Evolutionary conservation across 1,284 basidiomycete species (phyloP).

Genomic region (Caloboletus inedulis): DNA sequence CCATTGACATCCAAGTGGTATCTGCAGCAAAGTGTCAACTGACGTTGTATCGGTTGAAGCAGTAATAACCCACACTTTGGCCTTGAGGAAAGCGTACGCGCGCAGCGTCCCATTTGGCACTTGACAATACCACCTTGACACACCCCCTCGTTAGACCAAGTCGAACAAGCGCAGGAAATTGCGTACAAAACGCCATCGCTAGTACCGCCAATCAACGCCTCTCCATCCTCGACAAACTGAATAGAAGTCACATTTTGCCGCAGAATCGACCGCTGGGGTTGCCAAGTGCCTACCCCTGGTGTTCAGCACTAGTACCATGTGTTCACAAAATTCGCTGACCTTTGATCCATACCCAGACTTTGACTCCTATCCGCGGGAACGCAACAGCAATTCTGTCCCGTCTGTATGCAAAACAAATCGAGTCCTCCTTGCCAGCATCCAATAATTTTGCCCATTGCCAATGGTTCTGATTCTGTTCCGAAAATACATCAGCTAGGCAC

Average conservation of each 20-base stretch:
- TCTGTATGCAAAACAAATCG: constrained; percentile 52
- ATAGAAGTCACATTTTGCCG: constrained; percentile 60
- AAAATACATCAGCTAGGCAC: background rate
- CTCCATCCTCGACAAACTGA: constrained; percentile 58
- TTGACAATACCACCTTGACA: constrained; percentile 56
- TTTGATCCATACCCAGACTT: constrained; percentile 60
- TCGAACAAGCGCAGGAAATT: background rate
- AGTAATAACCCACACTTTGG: constrained; percentile 48
- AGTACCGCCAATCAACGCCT: constrained; percentile 62
- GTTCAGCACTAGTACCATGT: constrained; percentile 1
- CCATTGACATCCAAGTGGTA: constrained; percentile 51
- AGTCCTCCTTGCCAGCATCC: constrained; percentile 44
- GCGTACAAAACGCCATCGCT: constrained; percentile 60
- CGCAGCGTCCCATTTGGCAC: constrained; percentile 60
- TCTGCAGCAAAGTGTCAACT: constrained; percentile 28
- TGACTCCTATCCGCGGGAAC: constrained; percentile 54
- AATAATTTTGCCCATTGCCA: constrained; percentile 59
- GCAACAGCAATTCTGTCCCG: constrained; percentile 60
- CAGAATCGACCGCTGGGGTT: constrained; percentile 54
- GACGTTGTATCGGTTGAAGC: background rate
- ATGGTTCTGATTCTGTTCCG: constrained; percentile 42
- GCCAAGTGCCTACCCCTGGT: constrained; percentile 48
- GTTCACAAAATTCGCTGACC: constrained; percentile 36
- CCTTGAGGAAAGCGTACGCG: constrained; percentile 52
- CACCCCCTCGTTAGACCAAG: constrained; percentile 9